Conservation (phyloP, 176 grass and related monocot genomes). For the Aegilops bicornis region DNA sequence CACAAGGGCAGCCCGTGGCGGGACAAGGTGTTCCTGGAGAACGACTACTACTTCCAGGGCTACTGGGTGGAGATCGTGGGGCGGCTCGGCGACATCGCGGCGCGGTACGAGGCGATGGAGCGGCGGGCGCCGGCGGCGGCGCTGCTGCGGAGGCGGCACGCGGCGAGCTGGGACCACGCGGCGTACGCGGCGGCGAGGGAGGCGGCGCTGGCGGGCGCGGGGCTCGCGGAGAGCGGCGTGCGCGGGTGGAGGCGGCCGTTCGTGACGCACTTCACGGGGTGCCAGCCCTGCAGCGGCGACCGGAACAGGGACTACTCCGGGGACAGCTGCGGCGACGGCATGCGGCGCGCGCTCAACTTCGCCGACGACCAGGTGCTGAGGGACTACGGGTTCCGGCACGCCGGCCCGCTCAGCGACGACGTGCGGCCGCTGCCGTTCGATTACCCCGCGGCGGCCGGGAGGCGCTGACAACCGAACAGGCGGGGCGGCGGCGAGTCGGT, state of each 20-base stretch:
- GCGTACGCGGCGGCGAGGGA: conserved; percentile 38
- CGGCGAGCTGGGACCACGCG: conserved; percentile 38
- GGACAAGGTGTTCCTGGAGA: conserved; percentile 71
- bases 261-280: conserved; percentile 93
- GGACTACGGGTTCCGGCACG: conserved; percentile 68
- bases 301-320: conserved; percentile 68
- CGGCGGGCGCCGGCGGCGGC: conserved; percentile 1
- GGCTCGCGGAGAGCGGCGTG: conserved; percentile 36
- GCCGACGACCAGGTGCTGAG: conserved; percentile 92
- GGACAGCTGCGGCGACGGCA: conserved; percentile 67
- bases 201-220: conserved; percentile 34
- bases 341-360: conserved; percentile 78
- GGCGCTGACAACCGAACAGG: neutral
- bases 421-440: conserved; percentile 67
- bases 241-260: conserved; percentile 63
- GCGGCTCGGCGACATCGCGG: conserved; percentile 52
- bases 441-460: conserved; percentile 27
- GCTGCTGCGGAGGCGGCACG: conserved; percentile 52
- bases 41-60: conserved; percentile 71
- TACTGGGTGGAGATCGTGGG: conserved; percentile 89
- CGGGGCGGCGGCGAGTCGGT: neutral
- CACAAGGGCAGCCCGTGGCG: conserved; percentile 49
- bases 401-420: conserved; percentile 31
- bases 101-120: conserved; percentile 60
- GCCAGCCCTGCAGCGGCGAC: conserved; percentile 86